Evolutionary conservation across 2,329 filamentous ascomycete species (phyloP).

Genomic region (Aspergillus latus): DNA sequence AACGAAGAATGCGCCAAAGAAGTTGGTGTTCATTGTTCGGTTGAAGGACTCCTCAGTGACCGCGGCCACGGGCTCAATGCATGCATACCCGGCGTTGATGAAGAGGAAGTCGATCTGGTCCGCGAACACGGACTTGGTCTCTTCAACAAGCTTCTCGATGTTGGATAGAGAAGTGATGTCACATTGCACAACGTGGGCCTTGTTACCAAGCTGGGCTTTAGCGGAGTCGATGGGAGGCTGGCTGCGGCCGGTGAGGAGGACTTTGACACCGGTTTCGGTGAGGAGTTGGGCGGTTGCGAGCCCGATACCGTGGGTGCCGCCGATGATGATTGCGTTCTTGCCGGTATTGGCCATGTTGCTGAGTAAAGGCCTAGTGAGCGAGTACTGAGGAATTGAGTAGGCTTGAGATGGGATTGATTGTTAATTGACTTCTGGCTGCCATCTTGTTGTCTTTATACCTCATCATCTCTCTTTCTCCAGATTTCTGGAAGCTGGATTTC

Average conservation of each 20-base stretch:
- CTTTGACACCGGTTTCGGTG: slow-evolving; percentile 3
- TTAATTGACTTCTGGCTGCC: neutral
- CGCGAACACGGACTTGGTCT: slow-evolving; percentile 4
- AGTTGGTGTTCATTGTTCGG: slow-evolving; percentile 13
- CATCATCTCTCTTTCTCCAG: neutral
- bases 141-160: slow-evolving; percentile 1
- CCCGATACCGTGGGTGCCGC: slow-evolving; percentile 18
- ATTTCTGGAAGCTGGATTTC: neutral
- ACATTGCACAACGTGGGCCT: slow-evolving; percentile 1
- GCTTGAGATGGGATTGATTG: neutral
- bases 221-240: slow-evolving; percentile 3
- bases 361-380: neutral
- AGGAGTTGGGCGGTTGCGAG: slow-evolving; percentile 17
- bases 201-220: slow-evolving; percentile 3
- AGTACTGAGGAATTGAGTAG: neutral
- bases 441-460: neutral
- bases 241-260: slow-evolving; percentile 17
- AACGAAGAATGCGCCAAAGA: slow-evolving; percentile 15
- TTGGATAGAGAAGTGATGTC: slow-evolving; percentile 10
- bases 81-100: slow-evolving; percentile 16
- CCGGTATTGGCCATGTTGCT: neutral
- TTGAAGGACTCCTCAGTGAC: slow-evolving; percentile 13
- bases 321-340: slow-evolving; percentile 14
- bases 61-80: slow-evolving; percentile 9
- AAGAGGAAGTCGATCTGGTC: slow-evolving; percentile 8